A percentile compares a stretch with the other conserved stretches of the same genome.
These are phyloP conservation scores for Globisporangium spinosum DNA, from an alignment of 352 stramenopile species.

Conservation along the genomic window DNA sequence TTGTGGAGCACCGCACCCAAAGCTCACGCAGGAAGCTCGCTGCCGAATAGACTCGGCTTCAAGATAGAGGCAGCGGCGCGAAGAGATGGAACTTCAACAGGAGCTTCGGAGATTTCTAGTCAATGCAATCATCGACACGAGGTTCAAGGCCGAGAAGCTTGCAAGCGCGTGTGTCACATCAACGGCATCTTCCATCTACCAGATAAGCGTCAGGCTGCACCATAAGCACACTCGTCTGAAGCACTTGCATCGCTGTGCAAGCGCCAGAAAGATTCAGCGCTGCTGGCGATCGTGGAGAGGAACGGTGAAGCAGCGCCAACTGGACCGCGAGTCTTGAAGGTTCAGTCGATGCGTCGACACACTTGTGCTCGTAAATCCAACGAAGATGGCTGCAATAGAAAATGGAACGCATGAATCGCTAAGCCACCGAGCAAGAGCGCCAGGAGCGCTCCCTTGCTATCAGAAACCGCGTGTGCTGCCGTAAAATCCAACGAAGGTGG, in stretches of 20 bases:
- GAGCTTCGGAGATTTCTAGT: constrained; percentile 29
- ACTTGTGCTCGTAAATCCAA: constrained; percentile 8
- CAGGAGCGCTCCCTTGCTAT: constrained; percentile 10
- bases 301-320: background rate
- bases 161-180: constrained; percentile 7
- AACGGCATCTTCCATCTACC: constrained; percentile 14
- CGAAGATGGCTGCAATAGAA: background rate
- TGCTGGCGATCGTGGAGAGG: background rate
- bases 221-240: constrained; percentile 20
- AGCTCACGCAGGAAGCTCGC: constrained; percentile 20
- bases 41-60: constrained; percentile 15
- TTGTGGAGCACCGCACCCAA: constrained; percentile 23
- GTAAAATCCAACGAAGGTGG: constrained; percentile 16
- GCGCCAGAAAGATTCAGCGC: constrained; percentile 25
- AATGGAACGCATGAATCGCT: background rate
- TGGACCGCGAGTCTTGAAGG: background rate
- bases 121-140: constrained; percentile 33
- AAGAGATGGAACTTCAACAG: constrained; percentile 23
- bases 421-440: constrained; percentile 2
- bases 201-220: constrained; percentile 9
- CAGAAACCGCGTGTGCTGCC: constrained; percentile 6
- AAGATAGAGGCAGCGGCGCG: constrained; percentile 20
- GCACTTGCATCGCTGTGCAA: constrained; percentile 13
- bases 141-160: constrained; percentile 28
- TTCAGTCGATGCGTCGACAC: background rate